These are phyloP conservation scores for Cubamyces sp. DNA, from an alignment of 768 basidiomycete species.

Conservation along the genomic window DNA sequence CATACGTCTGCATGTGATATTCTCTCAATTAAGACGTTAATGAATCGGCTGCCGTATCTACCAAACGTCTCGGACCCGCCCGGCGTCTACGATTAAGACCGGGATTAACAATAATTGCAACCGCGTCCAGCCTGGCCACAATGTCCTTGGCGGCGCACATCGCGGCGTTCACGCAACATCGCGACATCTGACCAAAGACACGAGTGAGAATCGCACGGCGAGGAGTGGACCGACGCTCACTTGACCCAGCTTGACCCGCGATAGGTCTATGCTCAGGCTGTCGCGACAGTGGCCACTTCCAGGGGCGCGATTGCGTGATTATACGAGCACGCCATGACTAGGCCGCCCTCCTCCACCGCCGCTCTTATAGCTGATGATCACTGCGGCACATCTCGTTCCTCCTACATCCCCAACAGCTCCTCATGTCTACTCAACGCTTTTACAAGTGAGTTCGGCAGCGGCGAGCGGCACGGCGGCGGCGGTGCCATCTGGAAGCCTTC, in stretches of 20 bases:
- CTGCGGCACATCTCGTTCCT: not conserved
- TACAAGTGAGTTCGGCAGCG: conserved; percentile 11
- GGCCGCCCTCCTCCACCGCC: not conserved
- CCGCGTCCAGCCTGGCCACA: no score
- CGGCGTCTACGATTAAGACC: no score
- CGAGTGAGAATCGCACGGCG: not conserved
- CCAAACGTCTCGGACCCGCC: no score
- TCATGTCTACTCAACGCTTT: conserved; percentile 19
- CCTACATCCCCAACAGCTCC: not conserved
- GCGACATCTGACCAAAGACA: conserved; percentile 6
- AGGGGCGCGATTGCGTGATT: conserved; percentile 18
- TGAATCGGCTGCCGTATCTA: no score
- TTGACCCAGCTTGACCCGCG: no score
- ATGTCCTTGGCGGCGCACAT: not conserved
- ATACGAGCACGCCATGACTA: conserved; percentile 14
- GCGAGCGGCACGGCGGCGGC: not conserved
- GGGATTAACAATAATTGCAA: no score
- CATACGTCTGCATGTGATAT: no score
- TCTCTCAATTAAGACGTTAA: no score
- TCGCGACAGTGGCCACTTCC: conserved; percentile 6
- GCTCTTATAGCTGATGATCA: not conserved
- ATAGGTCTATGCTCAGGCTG: conserved; percentile 7
- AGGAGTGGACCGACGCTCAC: not conserved
- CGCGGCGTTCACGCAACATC: not conserved
- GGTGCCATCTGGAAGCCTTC: not conserved